These are phyloP conservation scores for Hericium coralloides DNA, from an alignment of 768 basidiomycete species.

Conservation along the genomic window DNA sequence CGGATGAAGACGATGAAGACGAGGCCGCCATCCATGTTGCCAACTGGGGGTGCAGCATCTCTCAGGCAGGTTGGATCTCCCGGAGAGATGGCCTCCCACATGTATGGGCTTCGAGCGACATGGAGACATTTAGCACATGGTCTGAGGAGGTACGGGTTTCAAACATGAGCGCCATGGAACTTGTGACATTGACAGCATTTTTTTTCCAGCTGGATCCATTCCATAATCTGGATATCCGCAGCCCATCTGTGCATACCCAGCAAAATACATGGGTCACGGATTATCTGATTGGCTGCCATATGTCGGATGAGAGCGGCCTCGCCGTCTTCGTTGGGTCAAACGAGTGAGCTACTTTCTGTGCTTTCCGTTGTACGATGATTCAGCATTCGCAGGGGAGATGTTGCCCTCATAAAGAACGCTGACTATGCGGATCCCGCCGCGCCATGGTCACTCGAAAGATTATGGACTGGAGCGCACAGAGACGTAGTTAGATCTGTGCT, in stretches of 20 bases:
- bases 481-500: slow-evolving; percentile 25
- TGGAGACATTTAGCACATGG: slow-evolving; percentile 92
- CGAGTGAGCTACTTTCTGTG: slow-evolving; percentile 37
- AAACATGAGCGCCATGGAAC: background rate
- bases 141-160: slow-evolving; percentile 44
- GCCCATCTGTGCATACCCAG: slow-evolving; percentile 48
- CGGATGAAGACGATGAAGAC: slow-evolving; percentile 77
- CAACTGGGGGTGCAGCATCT: slow-evolving; percentile 80
- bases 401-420: slow-evolving; percentile 21
- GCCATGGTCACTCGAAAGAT: slow-evolving; percentile 22
- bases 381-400: slow-evolving; percentile 19
- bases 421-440: slow-evolving; percentile 15
- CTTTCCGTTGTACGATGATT: background rate
- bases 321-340: slow-evolving; percentile 66
- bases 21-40: slow-evolving; percentile 74
- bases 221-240: slow-evolving; percentile 53
- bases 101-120: slow-evolving; percentile 86
- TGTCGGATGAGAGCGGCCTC: slow-evolving; percentile 27
- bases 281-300: slow-evolving; percentile 54
- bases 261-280: slow-evolving; percentile 69
- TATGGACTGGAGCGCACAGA: slow-evolving; percentile 21
- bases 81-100: slow-evolving; percentile 22
- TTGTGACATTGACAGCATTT: background rate
- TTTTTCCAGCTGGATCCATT: slow-evolving; percentile 46
- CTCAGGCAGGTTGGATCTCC: slow-evolving; percentile 64